These are phyloP conservation scores for Verticillium nubilum DNA, from an alignment of 2,329 filamentous ascomycete species.

Conservation along the genomic window DNA sequence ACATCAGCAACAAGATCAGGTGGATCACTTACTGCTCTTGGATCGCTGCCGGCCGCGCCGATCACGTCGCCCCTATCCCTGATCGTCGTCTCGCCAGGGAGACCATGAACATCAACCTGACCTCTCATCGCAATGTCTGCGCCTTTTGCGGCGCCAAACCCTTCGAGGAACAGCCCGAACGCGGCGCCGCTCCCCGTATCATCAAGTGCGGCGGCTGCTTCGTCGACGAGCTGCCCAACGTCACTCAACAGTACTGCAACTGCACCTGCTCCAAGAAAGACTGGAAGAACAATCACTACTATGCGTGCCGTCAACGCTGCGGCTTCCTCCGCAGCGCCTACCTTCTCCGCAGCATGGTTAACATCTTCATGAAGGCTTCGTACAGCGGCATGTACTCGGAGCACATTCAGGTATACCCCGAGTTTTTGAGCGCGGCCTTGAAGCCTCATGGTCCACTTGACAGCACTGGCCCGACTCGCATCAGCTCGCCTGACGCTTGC, in stretches of 20 bases:
- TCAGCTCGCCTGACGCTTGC: background rate
- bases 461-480: background rate
- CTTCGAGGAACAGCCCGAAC: background rate
- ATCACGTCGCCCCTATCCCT: background rate
- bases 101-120: background rate
- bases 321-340: conserved; percentile 8
- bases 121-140: background rate
- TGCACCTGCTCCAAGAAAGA: conserved; percentile 4
- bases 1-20: background rate
- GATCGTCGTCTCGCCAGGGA: background rate
- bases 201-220: conserved; percentile 7
- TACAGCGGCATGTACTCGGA: conserved; percentile 1
- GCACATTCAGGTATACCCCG: background rate
- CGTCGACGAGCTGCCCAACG: background rate
- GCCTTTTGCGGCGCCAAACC: background rate
- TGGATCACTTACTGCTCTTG: conserved; percentile 4
- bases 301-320: conserved; percentile 4
- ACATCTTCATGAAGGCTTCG: conserved; percentile 4
- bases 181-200: background rate
- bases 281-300: conserved; percentile 6
- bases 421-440: background rate
- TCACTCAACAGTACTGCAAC: conserved; percentile 8
- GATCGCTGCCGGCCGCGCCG: conserved; percentile 6
- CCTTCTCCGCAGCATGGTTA: conserved; percentile 2
- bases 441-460: background rate